These are phyloP conservation scores for Alternaria longipes DNA, from an alignment of 2,329 filamentous ascomycete species.

Conservation along the genomic window DNA sequence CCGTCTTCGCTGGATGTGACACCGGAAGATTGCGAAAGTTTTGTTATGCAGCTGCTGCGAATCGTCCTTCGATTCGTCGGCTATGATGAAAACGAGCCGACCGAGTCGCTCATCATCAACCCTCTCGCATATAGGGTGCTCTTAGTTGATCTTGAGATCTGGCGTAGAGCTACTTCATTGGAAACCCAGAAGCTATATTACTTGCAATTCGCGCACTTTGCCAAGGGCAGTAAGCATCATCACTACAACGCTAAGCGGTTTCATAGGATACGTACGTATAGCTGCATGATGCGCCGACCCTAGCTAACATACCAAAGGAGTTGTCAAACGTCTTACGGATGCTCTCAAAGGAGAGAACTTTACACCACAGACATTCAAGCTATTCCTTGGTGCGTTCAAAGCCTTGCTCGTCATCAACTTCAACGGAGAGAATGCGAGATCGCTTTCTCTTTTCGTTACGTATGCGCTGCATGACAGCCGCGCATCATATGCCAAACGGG, in stretches of 20 bases:
- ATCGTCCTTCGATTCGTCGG: conserved; percentile 87
- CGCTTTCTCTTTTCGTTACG: conserved; percentile 89
- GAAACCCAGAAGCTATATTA: conserved; percentile 90
- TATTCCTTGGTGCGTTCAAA: conserved; percentile 82
- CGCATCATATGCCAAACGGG: conserved; percentile 51
- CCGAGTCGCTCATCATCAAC: conserved; percentile 93
- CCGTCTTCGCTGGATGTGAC: conserved; percentile 46
- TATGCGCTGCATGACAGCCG: conserved; percentile 80
- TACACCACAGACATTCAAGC: conserved; percentile 73
- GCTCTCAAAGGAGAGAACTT: conserved; percentile 87
- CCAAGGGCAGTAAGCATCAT: conserved; percentile 87
- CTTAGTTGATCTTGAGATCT: conserved; percentile 91
- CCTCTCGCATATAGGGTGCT: conserved; percentile 92
- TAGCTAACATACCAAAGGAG: conserved; percentile 64
- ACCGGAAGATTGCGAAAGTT: conserved; percentile 57
- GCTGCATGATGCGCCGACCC: neutral
- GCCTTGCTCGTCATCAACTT: conserved; percentile 81
- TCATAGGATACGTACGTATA: conserved; percentile 82
- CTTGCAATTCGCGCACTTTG: conserved; percentile 88
- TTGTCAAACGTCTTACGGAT: conserved; percentile 89
- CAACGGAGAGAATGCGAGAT: conserved; percentile 84
- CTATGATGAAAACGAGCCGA: conserved; percentile 79
- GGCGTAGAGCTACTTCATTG: conserved; percentile 76
- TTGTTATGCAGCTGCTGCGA: conserved; percentile 71
- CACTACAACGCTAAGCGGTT: conserved; percentile 90